Evolutionary conservation across 805 yeast genomes (phyloP).

Genomic region (Wickerhamiella domercqiae): DNA sequence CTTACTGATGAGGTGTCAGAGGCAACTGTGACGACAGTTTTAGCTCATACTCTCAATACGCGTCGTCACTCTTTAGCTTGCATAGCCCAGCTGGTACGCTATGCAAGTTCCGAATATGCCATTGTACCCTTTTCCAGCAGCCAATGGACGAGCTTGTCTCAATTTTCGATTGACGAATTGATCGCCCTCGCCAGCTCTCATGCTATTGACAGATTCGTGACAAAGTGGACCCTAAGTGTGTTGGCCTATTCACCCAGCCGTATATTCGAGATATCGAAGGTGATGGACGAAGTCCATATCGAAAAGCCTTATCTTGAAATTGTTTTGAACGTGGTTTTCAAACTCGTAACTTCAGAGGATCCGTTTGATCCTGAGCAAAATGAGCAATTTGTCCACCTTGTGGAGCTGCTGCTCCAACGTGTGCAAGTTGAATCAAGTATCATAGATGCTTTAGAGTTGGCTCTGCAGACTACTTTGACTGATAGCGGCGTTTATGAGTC

Average conservation of each 20-base stretch:
- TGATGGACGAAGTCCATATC: slow-evolving; percentile 6
- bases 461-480: slow-evolving; percentile 46
- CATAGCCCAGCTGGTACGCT: slow-evolving; percentile 22
- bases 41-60: slow-evolving; percentile 27
- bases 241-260: background rate
- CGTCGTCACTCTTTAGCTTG: slow-evolving; percentile 21
- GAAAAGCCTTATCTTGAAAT: background rate
- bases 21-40: slow-evolving; percentile 48
- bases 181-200: slow-evolving; percentile 17
- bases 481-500: slow-evolving; percentile 10
- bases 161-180: slow-evolving; percentile 13
- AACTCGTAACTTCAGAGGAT: background rate
- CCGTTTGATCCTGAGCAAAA: slow-evolving; percentile 10
- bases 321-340: slow-evolving; percentile 1
- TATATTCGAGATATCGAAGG: slow-evolving; percentile 6
- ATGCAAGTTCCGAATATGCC: slow-evolving; percentile 10
- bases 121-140: slow-evolving; percentile 12
- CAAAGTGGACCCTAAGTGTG: slow-evolving; percentile 30
- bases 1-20: slow-evolving; percentile 37
- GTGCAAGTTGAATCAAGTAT: slow-evolving; percentile 1
- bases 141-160: slow-evolving; percentile 6
- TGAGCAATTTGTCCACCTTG: slow-evolving; percentile 7
- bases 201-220: slow-evolving; percentile 26
- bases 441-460: slow-evolving; percentile 46
- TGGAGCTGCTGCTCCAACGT: slow-evolving; percentile 8